phyloP scores from a whole-genome alignment of 768 basidiomycete genomes.

The Cyathus striatus region DNA sequence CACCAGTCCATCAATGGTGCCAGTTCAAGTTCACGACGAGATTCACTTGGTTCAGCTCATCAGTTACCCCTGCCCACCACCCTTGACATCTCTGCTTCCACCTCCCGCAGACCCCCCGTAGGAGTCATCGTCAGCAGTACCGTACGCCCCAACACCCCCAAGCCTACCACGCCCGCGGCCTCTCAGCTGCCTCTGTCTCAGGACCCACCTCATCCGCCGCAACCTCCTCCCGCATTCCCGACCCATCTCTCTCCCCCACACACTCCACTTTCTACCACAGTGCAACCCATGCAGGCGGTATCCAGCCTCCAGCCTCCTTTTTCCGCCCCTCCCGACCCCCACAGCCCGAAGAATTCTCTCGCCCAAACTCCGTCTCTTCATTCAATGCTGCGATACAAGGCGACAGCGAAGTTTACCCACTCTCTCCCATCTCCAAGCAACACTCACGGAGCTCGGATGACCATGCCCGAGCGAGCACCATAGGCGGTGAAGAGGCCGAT shows the following conservation, averaged over 20 bases:
- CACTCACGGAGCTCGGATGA: constrained; percentile 21
- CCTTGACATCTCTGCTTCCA: constrained; percentile 20
- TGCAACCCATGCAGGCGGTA: constrained; percentile 65
- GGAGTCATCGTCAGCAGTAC: constrained; percentile 2
- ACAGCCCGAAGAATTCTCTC: constrained; percentile 28
- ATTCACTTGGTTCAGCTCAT: constrained; percentile 18
- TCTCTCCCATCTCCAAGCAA: constrained; percentile 32
- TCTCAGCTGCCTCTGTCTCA: neutral
- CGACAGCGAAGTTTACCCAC: constrained; percentile 17
- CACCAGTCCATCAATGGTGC: constrained; percentile 13
- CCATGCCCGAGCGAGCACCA: constrained; percentile 3
- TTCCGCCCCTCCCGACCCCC: constrained; percentile 64
- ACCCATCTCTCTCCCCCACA: constrained; percentile 11
- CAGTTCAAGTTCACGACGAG: constrained; percentile 16
- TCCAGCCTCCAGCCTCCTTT: constrained; percentile 76
- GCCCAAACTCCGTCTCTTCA: constrained; percentile 16
- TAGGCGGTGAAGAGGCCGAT: constrained; percentile 14
- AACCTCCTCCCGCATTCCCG: constrained; percentile 4
- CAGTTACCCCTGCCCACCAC: constrained; percentile 30
- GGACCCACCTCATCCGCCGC: neutral
- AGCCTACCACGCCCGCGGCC: neutral
- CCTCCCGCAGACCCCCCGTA: constrained; percentile 8
- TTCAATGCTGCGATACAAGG: constrained; percentile 6
- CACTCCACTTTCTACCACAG: constrained; percentile 21
- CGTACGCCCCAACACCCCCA: constrained; percentile 12